These are phyloP conservation scores for Candida montana DNA, from an alignment of 805 yeast genomes.

Conservation along the genomic window DNA sequence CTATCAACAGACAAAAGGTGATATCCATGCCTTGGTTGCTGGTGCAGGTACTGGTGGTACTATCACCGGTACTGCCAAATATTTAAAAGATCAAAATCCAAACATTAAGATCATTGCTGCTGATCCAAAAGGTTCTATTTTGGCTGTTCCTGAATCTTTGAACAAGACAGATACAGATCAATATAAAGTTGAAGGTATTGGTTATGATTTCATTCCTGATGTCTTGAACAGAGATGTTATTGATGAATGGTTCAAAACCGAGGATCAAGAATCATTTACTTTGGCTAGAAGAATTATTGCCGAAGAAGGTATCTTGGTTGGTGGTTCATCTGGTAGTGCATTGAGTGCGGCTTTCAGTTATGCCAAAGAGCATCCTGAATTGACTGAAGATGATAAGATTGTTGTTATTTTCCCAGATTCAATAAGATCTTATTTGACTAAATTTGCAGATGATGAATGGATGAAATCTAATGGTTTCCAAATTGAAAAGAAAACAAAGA, in stretches of 20 bases:
- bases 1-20: slow-evolving; percentile 72
- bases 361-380: slow-evolving; percentile 50
- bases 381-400: slow-evolving; percentile 67
- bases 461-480: slow-evolving; percentile 69
- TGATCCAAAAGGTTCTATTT: slow-evolving; percentile 82
- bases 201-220: slow-evolving; percentile 83
- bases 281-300: slow-evolving; percentile 77
- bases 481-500: slow-evolving; percentile 44
- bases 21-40: slow-evolving; percentile 70
- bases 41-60: slow-evolving; percentile 97
- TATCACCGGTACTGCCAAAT: slow-evolving; percentile 73
- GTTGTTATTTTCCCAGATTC: slow-evolving; percentile 86
- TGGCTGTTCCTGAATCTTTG: slow-evolving; percentile 72
- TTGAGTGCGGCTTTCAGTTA: slow-evolving; percentile 72
- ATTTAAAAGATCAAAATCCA: slow-evolving; percentile 65
- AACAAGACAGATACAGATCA: slow-evolving; percentile 48
- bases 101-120: slow-evolving; percentile 66
- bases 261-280: slow-evolving; percentile 72
- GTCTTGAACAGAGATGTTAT: slow-evolving; percentile 62
- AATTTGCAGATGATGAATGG: slow-evolving; percentile 91
- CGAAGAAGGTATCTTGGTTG: slow-evolving; percentile 83
- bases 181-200: slow-evolving; percentile 86
- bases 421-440: slow-evolving; percentile 78
- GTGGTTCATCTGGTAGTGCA: slow-evolving; percentile 88
- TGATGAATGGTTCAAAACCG: slow-evolving; percentile 82